These are phyloP conservation scores for Syzygium malaccense DNA, from an alignment of 441 rosid genomes.

Conservation along the genomic window DNA sequence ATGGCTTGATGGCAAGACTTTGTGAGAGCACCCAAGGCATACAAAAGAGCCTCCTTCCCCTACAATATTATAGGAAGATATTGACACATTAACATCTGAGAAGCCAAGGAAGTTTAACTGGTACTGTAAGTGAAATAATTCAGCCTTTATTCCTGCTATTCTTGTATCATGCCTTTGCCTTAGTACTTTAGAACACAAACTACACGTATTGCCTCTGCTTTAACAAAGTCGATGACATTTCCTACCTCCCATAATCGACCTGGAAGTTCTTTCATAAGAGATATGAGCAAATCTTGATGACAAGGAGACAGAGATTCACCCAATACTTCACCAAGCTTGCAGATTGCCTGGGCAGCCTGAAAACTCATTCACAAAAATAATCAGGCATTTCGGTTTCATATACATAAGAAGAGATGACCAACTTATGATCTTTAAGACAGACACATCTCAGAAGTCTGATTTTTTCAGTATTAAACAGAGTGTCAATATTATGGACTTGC, in stretches of 20 bases:
- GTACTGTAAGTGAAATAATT: not conserved
- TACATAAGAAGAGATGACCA: not conserved
- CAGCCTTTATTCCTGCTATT: not conserved
- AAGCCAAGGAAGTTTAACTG: not conserved
- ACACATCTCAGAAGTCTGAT: not conserved
- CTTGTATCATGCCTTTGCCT: not conserved
- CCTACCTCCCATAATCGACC: conserved; percentile 96
- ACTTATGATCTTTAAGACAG: not conserved
- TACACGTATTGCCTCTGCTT: not conserved
- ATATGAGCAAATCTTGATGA: conserved; percentile 47
- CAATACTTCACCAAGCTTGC: conserved; percentile 80
- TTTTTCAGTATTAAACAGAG: not conserved
- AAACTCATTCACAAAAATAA: conserved; percentile 12
- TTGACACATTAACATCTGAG: not conserved
- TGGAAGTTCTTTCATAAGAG: conserved; percentile 78
- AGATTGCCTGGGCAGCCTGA: conserved; percentile 83
- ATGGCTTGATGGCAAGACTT: conserved; percentile 77
- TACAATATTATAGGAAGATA: conserved; percentile 16
- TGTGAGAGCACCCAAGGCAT: conserved; percentile 74
- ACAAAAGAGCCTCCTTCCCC: conserved; percentile 88
- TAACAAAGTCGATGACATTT: not conserved
- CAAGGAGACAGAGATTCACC: conserved; percentile 74
- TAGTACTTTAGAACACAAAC: not conserved
- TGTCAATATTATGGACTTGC: not conserved
- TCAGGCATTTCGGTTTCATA: not conserved